phyloP scores from a whole-genome alignment of 2,329 filamentous ascomycete species.

The Teratosphaeriaceae sp. region DNA sequence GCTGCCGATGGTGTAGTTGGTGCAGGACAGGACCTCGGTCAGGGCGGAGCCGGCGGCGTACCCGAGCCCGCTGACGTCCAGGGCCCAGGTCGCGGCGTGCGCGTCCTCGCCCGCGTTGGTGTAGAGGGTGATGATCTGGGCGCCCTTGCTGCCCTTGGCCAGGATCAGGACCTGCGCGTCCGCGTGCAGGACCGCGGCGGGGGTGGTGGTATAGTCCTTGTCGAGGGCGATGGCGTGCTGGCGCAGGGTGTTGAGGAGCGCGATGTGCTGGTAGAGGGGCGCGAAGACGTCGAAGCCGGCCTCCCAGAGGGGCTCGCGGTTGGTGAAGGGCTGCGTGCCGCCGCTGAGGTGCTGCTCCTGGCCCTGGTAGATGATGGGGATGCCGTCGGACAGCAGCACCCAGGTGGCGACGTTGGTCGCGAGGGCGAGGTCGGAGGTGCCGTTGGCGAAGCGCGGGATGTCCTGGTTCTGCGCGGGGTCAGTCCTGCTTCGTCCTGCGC shows the following conservation, averaged over 20 bases:
- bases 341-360: conserved; percentile 37
- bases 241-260: conserved; percentile 37
- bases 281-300: conserved; percentile 33
- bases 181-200: conserved; percentile 37
- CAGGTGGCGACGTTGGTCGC: conserved; percentile 36
- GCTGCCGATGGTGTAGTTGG: conserved; percentile 18
- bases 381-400: conserved; percentile 35
- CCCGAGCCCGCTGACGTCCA: conserved; percentile 29
- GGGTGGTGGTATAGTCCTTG: conserved; percentile 34
- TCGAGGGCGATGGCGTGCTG: conserved; percentile 36
- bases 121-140: conserved; percentile 40
- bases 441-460: conserved; percentile 30
- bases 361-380: conserved; percentile 38
- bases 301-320: conserved; percentile 35
- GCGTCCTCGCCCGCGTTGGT: conserved; percentile 33
- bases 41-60: conserved; percentile 21
- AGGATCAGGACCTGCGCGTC: conserved; percentile 39
- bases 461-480: conserved; percentile 31
- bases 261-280: conserved; percentile 35
- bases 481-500: not conserved
- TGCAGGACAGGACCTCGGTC: conserved; percentile 31
- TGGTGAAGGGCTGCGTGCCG: conserved; percentile 24
- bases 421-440: conserved; percentile 30
- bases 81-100: conserved; percentile 24
- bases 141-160: conserved; percentile 35